Percentiles rank a stretch among this genome's conserved stretches.
phyloP scores from a whole-genome alignment of 2,329 filamentous ascomycete species.

The Fusarium miscanthi region DNA sequence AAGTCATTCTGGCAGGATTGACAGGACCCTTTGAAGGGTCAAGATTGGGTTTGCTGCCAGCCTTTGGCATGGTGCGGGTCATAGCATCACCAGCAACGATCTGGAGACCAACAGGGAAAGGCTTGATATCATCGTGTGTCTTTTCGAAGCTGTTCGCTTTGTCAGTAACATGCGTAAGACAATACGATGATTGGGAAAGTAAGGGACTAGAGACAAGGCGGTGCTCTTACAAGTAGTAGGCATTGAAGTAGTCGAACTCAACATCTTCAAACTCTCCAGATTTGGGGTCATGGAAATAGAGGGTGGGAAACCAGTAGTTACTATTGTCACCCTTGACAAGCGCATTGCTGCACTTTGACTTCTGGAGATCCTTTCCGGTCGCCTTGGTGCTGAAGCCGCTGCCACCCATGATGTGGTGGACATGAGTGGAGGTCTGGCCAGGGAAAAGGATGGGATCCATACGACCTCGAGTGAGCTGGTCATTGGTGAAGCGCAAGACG shows the following conservation, averaged over 20 bases:
- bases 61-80: constrained; percentile 66
- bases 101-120: constrained; percentile 77
- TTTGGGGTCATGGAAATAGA: constrained; percentile 74
- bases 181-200: background rate
- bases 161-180: constrained; percentile 20
- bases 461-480: constrained; percentile 70
- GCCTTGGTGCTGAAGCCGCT: constrained; percentile 73
- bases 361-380: constrained; percentile 67
- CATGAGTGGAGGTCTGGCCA: constrained; percentile 68
- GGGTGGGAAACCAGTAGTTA: constrained; percentile 80
- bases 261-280: constrained; percentile 74
- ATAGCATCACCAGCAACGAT: constrained; percentile 75
- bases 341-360: constrained; percentile 78
- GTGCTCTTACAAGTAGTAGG: constrained; percentile 75
- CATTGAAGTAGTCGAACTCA: constrained; percentile 76
- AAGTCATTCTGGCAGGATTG: constrained; percentile 69
- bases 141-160: constrained; percentile 63
- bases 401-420: constrained; percentile 78
- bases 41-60: constrained; percentile 61
- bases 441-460: constrained; percentile 76
- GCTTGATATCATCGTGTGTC: constrained; percentile 72
- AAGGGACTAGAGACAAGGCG: background rate
- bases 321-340: constrained; percentile 74
- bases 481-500: constrained; percentile 77
- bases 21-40: constrained; percentile 64